A percentile compares a stretch with the other conserved stretches of the same genome.
phyloP scores from a whole-genome alignment of 2,329 filamentous ascomycete genomes.

The Colletotrichum chrysophilum region DNA sequence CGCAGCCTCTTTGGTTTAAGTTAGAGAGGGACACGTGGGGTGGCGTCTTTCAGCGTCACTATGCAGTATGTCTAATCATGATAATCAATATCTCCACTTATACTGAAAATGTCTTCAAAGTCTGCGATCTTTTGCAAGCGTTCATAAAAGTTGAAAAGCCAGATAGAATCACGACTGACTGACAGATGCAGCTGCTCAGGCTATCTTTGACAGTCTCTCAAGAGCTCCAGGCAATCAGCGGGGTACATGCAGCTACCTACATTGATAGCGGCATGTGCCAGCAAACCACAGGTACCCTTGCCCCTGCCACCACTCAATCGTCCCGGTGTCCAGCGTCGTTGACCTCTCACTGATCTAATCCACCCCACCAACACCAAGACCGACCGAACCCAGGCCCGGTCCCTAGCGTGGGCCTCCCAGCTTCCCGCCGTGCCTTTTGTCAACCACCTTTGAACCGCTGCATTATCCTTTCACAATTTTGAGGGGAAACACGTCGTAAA shows the following conservation, averaged over 20 bases:
- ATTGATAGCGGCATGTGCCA: background rate
- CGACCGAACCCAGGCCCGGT: background rate
- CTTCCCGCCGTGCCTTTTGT: background rate
- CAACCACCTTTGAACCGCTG: background rate
- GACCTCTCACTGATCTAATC: constrained; percentile 12
- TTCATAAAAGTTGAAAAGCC: background rate
- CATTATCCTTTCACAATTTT: background rate
- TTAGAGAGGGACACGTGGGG: background rate
- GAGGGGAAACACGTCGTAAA: background rate
- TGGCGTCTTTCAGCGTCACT: background rate
- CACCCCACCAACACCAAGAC: constrained; percentile 7
- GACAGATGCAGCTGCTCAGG: background rate
- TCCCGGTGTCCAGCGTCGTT: background rate
- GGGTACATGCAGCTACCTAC: background rate
- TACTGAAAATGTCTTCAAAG: background rate
- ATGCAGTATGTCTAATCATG: background rate
- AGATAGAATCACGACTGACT: background rate
- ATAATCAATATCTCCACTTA: background rate
- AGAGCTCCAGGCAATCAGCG: background rate
- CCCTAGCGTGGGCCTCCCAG: background rate
- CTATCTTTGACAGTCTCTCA: background rate
- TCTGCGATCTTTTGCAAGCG: background rate
- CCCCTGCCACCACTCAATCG: background rate
- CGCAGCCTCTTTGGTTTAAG: background rate
- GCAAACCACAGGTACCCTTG: background rate